Evolutionary conservation across 2,329 filamentous ascomycete genomes (phyloP), one percentile per base, ranked within the genome.

Genomic region (Gnomoniopsis sp.): DNA sequence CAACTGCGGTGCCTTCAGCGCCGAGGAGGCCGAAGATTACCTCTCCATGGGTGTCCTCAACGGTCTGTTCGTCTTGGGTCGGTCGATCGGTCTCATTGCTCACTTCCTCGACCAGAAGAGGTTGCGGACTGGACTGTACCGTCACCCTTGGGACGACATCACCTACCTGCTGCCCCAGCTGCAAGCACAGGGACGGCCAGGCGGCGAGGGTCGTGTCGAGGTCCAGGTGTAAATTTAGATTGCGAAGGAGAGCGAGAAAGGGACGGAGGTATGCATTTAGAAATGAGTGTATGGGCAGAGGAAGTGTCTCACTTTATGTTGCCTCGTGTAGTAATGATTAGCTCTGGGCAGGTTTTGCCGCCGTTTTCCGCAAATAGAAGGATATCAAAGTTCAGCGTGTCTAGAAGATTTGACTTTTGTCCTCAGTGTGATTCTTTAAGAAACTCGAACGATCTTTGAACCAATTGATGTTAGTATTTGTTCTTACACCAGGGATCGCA

Each of bases 41-140:
- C 88, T 99, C 74, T 87, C 88, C 78, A 99, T 98, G 93, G 95
- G 95, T 85, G 95, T 99, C 51, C 88, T 99, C 70, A 99, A 99
- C 85, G 95, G 95, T 82, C 90, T 99, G 62, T 99, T 99, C 84
- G 95, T 99, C 49, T 87, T 99, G 62, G 95, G 95, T 72, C 90
- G 95, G 73, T 91, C 87, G 77, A 99, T 99, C 72, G 95, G 95
- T 90, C 85, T 99, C 67, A 99, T 99, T 89, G 95, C 95, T 72
- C 95, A 99, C 80, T 98, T 93, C 86, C 88, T 99, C 70, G 95
- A 99, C 82, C 95, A 99, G 87, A 99, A 99, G 93, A 88, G 95
- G 79, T 86, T 99, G 77, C 90, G 93, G 71, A 99, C 95, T 72
- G 95, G 95, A 75, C 87, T 99, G 66, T 99, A 99, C 90, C 90